Evolutionary conservation across 208 protist genomes (phyloP).

Genomic region (Leishmania arabica): DNA sequence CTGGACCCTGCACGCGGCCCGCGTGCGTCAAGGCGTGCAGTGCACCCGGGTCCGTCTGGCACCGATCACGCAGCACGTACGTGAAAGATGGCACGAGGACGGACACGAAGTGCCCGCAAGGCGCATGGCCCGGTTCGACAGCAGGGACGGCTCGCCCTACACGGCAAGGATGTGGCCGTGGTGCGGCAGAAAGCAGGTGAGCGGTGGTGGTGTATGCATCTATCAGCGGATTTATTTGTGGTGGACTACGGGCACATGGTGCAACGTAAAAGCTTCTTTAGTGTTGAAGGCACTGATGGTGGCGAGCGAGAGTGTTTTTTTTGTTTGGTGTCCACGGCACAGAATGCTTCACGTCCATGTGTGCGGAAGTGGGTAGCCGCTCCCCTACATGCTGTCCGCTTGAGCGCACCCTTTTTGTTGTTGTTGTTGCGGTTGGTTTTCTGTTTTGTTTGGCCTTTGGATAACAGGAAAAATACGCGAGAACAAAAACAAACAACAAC

Average conservation of each 20-base stretch:
- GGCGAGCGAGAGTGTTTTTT: background rate
- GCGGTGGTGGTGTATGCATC: background rate
- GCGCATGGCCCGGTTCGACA: background rate
- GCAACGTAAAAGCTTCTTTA: background rate
- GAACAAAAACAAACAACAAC: background rate
- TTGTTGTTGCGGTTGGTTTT: too few species aligned
- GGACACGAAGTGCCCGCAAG: background rate
- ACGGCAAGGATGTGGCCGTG: background rate
- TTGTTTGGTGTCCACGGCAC: background rate
- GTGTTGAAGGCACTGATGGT: background rate
- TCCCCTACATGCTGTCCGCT: background rate
- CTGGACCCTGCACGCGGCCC: background rate
- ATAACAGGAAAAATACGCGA: background rate
- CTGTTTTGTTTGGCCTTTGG: too few species aligned
- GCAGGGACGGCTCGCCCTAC: background rate
- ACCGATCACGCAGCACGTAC: background rate
- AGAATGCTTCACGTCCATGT: background rate
- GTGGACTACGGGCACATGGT: background rate
- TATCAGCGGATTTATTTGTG: background rate
- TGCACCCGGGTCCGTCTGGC: background rate
- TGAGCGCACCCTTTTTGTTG: background rate
- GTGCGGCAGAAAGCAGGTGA: background rate
- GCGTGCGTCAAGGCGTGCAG: background rate
- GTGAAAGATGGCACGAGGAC: background rate
- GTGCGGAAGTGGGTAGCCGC: background rate